Evolutionary conservation across 176 grass and related monocot genomes (phyloP).

Genomic region (Rhynchospora breviuscula): DNA sequence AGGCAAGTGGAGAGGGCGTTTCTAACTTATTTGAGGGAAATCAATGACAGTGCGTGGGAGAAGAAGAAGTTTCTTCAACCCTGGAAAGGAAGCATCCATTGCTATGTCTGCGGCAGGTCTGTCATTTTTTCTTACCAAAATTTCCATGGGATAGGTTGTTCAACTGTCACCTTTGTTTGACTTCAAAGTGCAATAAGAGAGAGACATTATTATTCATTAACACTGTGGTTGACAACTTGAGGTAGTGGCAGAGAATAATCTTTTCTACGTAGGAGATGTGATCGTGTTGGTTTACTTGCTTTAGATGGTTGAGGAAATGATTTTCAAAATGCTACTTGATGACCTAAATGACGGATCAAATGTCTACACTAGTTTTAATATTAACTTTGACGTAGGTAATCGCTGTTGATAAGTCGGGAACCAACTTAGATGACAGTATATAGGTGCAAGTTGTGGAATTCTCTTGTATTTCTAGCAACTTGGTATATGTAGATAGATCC

Average conservation of each 20-base stretch:
- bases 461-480: neutral
- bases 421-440: neutral
- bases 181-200: neutral
- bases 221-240: neutral
- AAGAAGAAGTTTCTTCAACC: slow-evolving; percentile 60
- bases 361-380: neutral
- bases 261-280: neutral
- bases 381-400: neutral
- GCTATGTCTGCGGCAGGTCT: slow-evolving; percentile 87
- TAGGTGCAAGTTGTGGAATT: neutral
- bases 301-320: neutral
- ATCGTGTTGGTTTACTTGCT: neutral
- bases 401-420: neutral
- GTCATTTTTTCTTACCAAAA: slow-evolving; percentile 39
- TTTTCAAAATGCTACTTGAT: neutral
- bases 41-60: slow-evolving; percentile 43
- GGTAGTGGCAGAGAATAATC: neutral
- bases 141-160: neutral
- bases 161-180: neutral
- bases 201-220: neutral
- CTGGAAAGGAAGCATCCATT: slow-evolving; percentile 44
- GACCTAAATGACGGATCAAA: neutral
- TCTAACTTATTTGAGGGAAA: slow-evolving; percentile 48
- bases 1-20: slow-evolving; percentile 63
- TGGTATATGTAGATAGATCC: neutral